Percentiles rank a stretch among this genome's conserved stretches.
Evolutionary conservation across 148 eudicot genomes (phyloP).

Genomic region (Talinum fruticosum): DNA sequence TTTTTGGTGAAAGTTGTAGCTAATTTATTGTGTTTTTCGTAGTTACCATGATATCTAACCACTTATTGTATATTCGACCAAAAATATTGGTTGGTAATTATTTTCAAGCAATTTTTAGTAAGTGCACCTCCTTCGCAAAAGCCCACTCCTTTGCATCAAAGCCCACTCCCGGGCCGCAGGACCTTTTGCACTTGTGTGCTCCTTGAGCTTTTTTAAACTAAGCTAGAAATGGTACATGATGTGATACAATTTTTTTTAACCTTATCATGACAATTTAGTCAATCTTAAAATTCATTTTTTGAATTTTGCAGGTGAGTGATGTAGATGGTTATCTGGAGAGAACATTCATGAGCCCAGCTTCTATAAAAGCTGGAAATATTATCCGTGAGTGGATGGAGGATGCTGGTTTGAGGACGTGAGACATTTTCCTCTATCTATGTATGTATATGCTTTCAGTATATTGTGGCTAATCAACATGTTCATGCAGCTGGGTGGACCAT

Average conservation of each 20-base stretch:
- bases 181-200: too few species aligned
- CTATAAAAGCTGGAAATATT: conserved; percentile 60
- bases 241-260: not conserved
- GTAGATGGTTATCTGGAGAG: conserved; percentile 81
- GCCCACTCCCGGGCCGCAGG: too few species aligned
- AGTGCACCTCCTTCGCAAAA: too few species aligned
- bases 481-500: conserved; percentile 85
- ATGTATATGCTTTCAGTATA: not conserved
- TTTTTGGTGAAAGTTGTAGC: too few species aligned
- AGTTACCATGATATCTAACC: too few species aligned
- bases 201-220: too few species aligned
- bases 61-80: too few species aligned
- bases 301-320: conserved; percentile 75
- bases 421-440: conserved; percentile 11
- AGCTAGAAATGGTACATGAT: not conserved
- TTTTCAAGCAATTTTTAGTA: too few species aligned
- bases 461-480: conserved; percentile 13
- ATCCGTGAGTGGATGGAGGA: conserved; percentile 93
- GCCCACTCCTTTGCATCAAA: too few species aligned
- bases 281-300: not conserved
- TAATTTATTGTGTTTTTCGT: too few species aligned
- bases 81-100: too few species aligned
- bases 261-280: not conserved
- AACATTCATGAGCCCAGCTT: conserved; percentile 89
- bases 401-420: conserved; percentile 89